Base-by-base conservation (phyloP, 1,284 basidiomycete species). In the Moesziomyces parantarcticus region DNA sequence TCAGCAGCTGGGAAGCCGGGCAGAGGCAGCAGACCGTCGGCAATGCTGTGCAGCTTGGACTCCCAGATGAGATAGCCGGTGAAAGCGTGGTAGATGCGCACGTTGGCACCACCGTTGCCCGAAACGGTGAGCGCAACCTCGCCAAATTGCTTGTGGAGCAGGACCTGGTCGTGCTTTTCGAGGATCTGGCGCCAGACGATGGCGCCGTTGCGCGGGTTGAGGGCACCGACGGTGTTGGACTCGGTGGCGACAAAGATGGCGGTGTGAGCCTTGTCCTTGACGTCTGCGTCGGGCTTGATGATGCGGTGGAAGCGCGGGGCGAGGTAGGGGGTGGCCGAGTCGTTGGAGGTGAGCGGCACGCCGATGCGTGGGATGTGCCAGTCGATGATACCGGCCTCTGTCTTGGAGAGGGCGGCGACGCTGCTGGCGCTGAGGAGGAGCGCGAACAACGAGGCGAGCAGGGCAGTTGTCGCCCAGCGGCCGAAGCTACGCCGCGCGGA, bases 161-260 rank as follows among this genome's bases (percentile, higher is more conserved):
- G 88, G n/a, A 89, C 83, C 55, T 94, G 88, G 20, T 86, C 86
- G 72, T 96, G 92, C 26, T 87, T 85, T 6, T 91, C 89, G 70
- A 91, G 89, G 52, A 90, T 82, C 82, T 91, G 89, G 82, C 94
- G 88, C 94, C 94, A 97, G 22, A 87, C 93, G 78, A 95, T 85
- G 55, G 87, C 87, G 1, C 94, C 93, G 77, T 90, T 88, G 16
- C 87, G 86, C 1, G 89, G 88, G 78, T 92, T 88, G 59, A 97
- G 72, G 1, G 90, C 92, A 5, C 91, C 92, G 16, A 97, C 84
- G 0, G 93, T 89, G 84, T 94, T 94, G 76, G 88, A 90, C 45
- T 87, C 85, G 0, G 93, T 94, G 1, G 90, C 89, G 4, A 89
- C 87, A 49, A 95, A 81, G 26, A 94, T 81, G 34, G 91, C 82